These are phyloP conservation scores for Fraxinus floribunda DNA, from an alignment of 305 asterid species.

Conservation along the genomic window DNA sequence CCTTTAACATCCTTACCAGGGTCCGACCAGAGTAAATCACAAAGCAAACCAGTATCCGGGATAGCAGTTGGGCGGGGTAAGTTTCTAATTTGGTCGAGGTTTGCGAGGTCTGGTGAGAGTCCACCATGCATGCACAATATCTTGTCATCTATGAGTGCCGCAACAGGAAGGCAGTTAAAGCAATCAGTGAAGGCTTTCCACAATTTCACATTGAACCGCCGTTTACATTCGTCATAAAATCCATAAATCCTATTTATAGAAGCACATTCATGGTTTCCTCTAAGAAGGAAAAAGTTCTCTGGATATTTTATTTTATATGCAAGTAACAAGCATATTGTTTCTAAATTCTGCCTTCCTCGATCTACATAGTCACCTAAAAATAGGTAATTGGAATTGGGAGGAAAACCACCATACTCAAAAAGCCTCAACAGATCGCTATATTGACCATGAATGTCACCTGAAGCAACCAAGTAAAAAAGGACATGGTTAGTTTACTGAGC, in stretches of 20 bases:
- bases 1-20: constrained; percentile 61
- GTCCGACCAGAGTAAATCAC: constrained; percentile 64
- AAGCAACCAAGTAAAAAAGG: constrained; percentile 9
- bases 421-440: constrained; percentile 64
- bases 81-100: constrained; percentile 49
- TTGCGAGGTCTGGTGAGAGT: constrained; percentile 56
- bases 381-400: constrained; percentile 57
- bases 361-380: constrained; percentile 61
- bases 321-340: constrained; percentile 59
- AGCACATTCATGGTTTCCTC: constrained; percentile 67
- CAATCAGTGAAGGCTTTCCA: constrained; percentile 63
- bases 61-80: constrained; percentile 61
- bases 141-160: constrained; percentile 58
- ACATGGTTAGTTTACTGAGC: constrained; percentile 12
- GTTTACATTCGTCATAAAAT: constrained; percentile 62
- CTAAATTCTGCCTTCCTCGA: constrained; percentile 60
- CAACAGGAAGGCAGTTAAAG: constrained; percentile 64
- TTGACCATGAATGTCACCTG: constrained; percentile 68
- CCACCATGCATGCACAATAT: constrained; percentile 69
- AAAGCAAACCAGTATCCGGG: constrained; percentile 61
- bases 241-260: constrained; percentile 59
- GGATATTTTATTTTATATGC: constrained; percentile 62
- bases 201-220: constrained; percentile 55
- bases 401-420: constrained; percentile 60
- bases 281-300: constrained; percentile 56